Base-by-base conservation (phyloP, 1,139 yeast genomes). In the Suhomyces kunorum region DNA sequence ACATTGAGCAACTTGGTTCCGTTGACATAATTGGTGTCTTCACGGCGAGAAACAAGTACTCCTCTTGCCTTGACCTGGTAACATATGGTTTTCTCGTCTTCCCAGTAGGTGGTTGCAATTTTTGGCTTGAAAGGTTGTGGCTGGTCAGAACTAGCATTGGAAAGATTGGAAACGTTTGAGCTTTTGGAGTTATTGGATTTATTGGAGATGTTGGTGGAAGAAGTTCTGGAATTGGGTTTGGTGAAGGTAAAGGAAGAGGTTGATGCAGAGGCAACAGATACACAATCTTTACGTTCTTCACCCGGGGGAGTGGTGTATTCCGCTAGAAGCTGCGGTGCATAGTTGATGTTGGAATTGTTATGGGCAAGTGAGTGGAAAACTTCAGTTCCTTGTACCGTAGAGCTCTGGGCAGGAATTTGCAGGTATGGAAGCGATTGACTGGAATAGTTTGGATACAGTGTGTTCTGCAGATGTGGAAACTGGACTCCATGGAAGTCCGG, bases 1-100 rank as follows among this genome's bases (percentile, higher is more conserved):
- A 76, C 81, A 47, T 78, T 78, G 36, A 78, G 61, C 15, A 78
- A 62, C 48, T 78, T 78, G 7, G 83, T 78, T 0, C 81, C 83
- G 48, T 78, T 78, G 32, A 78, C 63, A 59, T 66, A 77, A 49
- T 75, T 64, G 16, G 68, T 72, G 52, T 77, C 82, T 46, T 73
- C 76, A 19, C 83, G 57, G 20, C 83, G 57, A 1, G 80, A 72
- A 1, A 78, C 80, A 22, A 72, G 54, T 12, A 71, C 59, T 0
- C 74, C 74, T 16, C 65, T 55, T 0, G 71, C 71, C 40, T 73
- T 68, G 1, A 78, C 81, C 47, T 77, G 78, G 46, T 71, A 74
- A 44, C 78, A 74, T 5, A 67, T 49, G 0, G 79, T 74, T 14
- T 63, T 61, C 44, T 72, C 75, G 38, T 72, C 77, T 36, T 70